Percentiles rank a stretch among this genome's conserved stretches.
phyloP scores from a whole-genome alignment of 768 basidiomycete genomes.

The Termitomyces eurrhizus region DNA sequence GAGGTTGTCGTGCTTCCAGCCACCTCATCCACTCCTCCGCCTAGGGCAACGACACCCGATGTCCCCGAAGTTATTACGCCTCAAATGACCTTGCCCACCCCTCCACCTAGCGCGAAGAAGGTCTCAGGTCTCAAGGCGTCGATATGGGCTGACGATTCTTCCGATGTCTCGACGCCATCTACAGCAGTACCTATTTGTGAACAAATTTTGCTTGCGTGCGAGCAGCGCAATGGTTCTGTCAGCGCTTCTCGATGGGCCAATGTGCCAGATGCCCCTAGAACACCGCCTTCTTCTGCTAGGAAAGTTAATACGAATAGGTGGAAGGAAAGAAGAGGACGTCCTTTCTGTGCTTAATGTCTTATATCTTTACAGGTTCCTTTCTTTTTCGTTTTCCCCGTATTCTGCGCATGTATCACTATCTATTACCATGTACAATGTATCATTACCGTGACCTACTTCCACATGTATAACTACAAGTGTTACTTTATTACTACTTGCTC shows the following conservation, averaged over 20 bases:
- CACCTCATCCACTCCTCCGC: background rate
- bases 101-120: constrained; percentile 4
- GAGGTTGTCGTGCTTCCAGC: background rate
- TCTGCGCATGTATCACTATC: background rate
- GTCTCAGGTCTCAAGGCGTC: background rate
- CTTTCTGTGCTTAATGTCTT: background rate
- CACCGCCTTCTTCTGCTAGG: background rate
- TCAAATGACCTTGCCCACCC: background rate
- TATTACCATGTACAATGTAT: background rate
- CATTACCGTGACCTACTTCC: background rate
- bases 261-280: background rate
- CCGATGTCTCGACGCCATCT: background rate
- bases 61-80: background rate
- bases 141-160: constrained; percentile 1
- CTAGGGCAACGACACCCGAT: background rate
- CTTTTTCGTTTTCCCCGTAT: background rate
- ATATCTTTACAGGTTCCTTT: background rate
- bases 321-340: background rate
- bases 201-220: background rate
- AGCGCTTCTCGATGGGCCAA: constrained; percentile 6
- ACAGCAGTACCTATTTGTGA: background rate
- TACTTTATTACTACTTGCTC: background rate
- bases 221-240: background rate
- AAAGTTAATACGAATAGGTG: background rate
- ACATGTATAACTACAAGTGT: background rate